phyloP scores from a whole-genome alignment of 1,284 basidiomycete species.

The Cystobasidiaceae sp. region DNA sequence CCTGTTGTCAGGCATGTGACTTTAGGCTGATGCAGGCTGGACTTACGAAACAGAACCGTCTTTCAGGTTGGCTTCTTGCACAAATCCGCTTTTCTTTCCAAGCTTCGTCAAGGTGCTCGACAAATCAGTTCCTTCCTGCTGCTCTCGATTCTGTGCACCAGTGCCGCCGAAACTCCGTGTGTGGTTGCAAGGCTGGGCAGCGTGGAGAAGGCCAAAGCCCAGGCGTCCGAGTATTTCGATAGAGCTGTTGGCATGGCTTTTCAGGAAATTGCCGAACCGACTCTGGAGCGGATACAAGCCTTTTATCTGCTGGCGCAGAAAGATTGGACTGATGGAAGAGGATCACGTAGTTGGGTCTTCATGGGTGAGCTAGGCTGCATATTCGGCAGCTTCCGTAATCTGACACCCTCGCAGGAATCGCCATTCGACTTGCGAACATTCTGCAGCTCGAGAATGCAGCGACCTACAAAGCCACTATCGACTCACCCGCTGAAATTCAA shows the following conservation, averaged over 20 bases:
- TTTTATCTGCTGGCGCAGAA: background rate
- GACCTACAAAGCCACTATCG: background rate
- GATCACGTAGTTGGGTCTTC: background rate
- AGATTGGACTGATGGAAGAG: background rate
- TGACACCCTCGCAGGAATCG: too few relatives aligned
- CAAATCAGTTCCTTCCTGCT: slow-evolving; percentile 6
- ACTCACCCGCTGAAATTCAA: background rate
- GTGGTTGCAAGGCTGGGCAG: background rate
- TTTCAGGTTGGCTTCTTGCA: slow-evolving; percentile 1
- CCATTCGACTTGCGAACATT: background rate
- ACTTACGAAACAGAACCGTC: background rate
- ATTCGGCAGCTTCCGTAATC: too few relatives aligned
- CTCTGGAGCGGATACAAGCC: background rate
- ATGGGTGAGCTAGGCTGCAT: too few relatives aligned
- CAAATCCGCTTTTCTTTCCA: background rate
- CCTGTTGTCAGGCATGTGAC: background rate
- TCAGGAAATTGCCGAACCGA: slow-evolving; percentile 1
- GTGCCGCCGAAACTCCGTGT: background rate
- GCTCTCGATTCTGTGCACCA: background rate
- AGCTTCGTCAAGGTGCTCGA: background rate
- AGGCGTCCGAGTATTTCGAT: background rate
- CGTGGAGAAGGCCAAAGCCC: background rate
- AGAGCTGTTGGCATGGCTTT: background rate
- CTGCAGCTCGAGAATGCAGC: background rate
- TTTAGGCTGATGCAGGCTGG: background rate